Percentiles rank a stretch among this genome's conserved stretches.
Conservation (phyloP, 371 early-diverging fungal species). For the Mortierella sp. region DNA sequence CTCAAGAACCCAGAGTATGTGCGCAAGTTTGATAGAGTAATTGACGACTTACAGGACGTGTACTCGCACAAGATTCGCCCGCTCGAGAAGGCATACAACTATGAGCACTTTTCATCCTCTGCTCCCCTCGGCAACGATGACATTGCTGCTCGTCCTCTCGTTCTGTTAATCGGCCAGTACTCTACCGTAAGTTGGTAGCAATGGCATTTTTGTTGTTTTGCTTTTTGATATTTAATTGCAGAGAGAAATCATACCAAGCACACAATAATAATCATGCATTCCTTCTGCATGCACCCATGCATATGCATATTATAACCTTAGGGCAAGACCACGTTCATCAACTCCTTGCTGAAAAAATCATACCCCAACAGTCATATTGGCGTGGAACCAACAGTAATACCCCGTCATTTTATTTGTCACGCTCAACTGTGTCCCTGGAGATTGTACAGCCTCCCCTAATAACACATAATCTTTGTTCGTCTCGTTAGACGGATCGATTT, state of each 20-base stretch:
- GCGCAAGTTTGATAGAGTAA: constrained; percentile 67
- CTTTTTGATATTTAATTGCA: too few species aligned
- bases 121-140: constrained; percentile 82
- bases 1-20: constrained; percentile 53
- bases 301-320: constrained; percentile 51
- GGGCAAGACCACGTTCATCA: constrained; percentile 88
- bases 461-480: too few species aligned
- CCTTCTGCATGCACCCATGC: neutral
- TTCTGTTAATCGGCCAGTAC: constrained; percentile 89
- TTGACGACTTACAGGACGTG: constrained; percentile 75
- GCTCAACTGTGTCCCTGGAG: too few species aligned
- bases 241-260: too few species aligned
- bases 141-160: constrained; percentile 87
- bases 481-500: constrained; percentile 78
- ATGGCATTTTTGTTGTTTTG: neutral
- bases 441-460: too few species aligned
- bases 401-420: too few species aligned
- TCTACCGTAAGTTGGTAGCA: constrained; percentile 27
- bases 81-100: constrained; percentile 79
- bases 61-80: constrained; percentile 81
- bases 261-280: neutral
- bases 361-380: constrained; percentile 91
- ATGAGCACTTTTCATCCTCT: constrained; percentile 81
- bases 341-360: constrained; percentile 80
- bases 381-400: constrained; percentile 79